These are phyloP conservation scores for Wickerhamomyces subpelliculosus DNA, from an alignment of 805 yeast species.

Conservation along the genomic window DNA sequence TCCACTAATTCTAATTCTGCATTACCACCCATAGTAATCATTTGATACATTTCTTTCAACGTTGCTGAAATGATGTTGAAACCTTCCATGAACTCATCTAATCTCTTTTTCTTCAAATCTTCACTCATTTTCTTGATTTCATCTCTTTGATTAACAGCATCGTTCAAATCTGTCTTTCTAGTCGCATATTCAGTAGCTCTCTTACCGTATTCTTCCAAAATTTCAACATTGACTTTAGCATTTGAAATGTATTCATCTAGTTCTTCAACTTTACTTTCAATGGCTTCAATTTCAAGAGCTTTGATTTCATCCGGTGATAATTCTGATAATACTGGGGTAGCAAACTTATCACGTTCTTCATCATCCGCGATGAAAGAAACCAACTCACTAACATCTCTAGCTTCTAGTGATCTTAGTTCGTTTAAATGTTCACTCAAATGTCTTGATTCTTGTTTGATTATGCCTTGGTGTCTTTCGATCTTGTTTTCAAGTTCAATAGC, in stretches of 20 bases:
- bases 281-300: conserved; percentile 36
- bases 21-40: conserved; percentile 99
- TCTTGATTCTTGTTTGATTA: conserved; percentile 33
- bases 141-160: conserved; percentile 63
- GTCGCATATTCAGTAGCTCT: conserved; percentile 57
- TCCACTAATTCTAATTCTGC: conserved; percentile 96
- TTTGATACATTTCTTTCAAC: conserved; percentile 92
- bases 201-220: conserved; percentile 67
- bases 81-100: conserved; percentile 91
- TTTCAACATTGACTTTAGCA: conserved; percentile 62
- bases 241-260: conserved; percentile 50
- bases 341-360: conserved; percentile 22
- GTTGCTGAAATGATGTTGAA: conserved; percentile 81
- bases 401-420: conserved; percentile 35
- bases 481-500: conserved; percentile 64
- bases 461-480: conserved; percentile 46
- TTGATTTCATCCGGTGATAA: conserved; percentile 46
- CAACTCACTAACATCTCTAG: conserved; percentile 43
- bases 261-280: conserved; percentile 45
- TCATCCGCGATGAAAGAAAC: conserved; percentile 19
- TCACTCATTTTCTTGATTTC: conserved; percentile 53
- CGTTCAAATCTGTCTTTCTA: conserved; percentile 60
- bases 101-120: conserved; percentile 61
- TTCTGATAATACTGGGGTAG: conserved; percentile 28
- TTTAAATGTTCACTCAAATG: conserved; percentile 26